These are phyloP conservation scores for Saccharomycopsis amapae DNA, from an alignment of 805 yeast genomes.

Conservation along the genomic window DNA sequence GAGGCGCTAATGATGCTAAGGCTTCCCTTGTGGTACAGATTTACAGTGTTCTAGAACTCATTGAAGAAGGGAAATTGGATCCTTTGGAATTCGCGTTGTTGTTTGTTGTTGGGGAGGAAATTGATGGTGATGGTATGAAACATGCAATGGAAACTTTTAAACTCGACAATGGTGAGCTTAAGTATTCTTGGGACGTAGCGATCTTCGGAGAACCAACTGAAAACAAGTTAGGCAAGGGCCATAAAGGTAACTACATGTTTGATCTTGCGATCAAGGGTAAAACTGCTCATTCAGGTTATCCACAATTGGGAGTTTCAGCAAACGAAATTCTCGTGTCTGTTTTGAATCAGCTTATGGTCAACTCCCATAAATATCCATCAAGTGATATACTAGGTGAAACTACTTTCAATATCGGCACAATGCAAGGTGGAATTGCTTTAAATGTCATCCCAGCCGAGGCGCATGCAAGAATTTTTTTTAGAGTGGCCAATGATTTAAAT, in stretches of 20 bases:
- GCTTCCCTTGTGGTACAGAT: conserved; percentile 61
- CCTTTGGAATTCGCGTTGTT: conserved; percentile 43
- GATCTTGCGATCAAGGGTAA: conserved; percentile 43
- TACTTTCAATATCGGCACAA: conserved; percentile 53
- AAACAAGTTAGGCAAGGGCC: conserved; percentile 59
- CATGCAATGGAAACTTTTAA: conserved; percentile 35
- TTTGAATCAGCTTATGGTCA: conserved; percentile 37
- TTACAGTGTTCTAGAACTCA: conserved; percentile 43
- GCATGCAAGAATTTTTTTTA: conserved; percentile 39
- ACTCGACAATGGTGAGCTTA: no score
- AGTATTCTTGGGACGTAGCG: conserved; percentile 36
- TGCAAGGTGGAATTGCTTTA: conserved; percentile 56
- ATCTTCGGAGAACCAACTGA: conserved; percentile 77
- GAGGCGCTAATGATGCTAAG: conserved; percentile 70
- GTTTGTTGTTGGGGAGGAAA: conserved; percentile 67
- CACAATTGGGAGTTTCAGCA: conserved; percentile 60
- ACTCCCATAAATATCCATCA: conserved; percentile 37
- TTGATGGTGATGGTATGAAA: conserved; percentile 58
- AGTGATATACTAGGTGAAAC: conserved; percentile 51
- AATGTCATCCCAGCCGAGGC: conserved; percentile 61
- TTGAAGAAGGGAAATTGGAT: conserved; percentile 28
- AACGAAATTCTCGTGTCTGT: conserved; percentile 47
- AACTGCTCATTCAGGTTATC: conserved; percentile 64
- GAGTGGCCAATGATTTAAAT: conserved; percentile 43
- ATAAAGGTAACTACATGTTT: conserved; percentile 49